These are phyloP conservation scores for Rubus idaeus DNA, from an alignment of 306 rosid genomes.

Conservation along the genomic window DNA sequence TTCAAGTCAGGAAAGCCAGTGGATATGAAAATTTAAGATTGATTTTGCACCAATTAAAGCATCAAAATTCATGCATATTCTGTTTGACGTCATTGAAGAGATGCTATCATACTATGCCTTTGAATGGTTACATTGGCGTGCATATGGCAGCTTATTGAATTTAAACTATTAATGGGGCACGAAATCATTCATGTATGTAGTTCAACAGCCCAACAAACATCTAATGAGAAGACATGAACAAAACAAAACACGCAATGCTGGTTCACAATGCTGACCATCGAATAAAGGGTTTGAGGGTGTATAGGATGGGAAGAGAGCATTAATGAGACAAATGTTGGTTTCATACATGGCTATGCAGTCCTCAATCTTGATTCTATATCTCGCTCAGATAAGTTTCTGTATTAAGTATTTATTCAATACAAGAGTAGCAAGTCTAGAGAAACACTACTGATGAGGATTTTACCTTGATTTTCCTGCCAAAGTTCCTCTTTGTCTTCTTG, in stretches of 20 bases:
- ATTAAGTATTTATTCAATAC: neutral
- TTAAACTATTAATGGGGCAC: neutral
- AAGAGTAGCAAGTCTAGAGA: neutral
- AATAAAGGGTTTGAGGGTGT: neutral
- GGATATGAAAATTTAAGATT: neutral
- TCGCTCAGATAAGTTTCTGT: neutral
- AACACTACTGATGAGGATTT: neutral
- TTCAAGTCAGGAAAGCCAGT: neutral
- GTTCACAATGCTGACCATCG: neutral
- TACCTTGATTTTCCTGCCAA: conserved; percentile 99
- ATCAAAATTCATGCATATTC: neutral
- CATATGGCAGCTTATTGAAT: neutral
- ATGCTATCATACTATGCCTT: neutral
- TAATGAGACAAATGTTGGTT: neutral
- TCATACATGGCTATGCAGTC: neutral
- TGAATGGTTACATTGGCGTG: neutral
- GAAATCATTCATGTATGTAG: neutral
- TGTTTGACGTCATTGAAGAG: neutral
- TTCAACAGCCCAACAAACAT: neutral
- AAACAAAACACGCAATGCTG: neutral
- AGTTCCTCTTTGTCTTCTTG: conserved; percentile 89
- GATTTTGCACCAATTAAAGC: neutral
- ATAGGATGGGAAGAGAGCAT: neutral
- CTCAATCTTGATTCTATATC: neutral
- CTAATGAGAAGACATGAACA: neutral